Base-by-base conservation (phyloP, 805 yeast genomes). In the Lipomyces anomalus region DNA sequence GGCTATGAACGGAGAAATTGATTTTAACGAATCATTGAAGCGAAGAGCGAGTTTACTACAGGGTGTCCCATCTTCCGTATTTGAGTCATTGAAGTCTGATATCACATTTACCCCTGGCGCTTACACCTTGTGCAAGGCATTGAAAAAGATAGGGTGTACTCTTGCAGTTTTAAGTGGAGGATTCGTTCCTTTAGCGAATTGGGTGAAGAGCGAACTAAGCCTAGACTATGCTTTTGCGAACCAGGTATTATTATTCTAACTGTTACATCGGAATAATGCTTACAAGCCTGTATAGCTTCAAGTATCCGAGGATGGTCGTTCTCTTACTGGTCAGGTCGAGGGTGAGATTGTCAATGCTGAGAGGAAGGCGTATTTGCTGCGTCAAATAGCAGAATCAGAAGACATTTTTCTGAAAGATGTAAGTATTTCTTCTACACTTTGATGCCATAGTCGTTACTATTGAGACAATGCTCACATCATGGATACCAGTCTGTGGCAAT, bases 1-100 rank as follows among this genome's bases (percentile, higher is more conserved):
- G 22, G 97, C 98, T 18, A 92, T 92, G 99, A 89, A 90, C 58
- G 97, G 97, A 22, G 95, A 90, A 61, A 69, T 92, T 17, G 97
- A 92, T 62, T 92, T 92, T 71, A 79, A 76, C 51, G 85, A 84
- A 55, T 85, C 95, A 0, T 69, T 92, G 39, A 70, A 71, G 1
- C 78, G 78, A 61, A 75, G 99, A 46, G 97, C 87, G 6, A 65
- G 68, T 18, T 70, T 92, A n/a, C 71, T 92, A 51, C 79, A 79
- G 61, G 98, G 98, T 3, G 82, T 90, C 22, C 78, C 82, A 43
- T 74, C 86, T 6, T 67, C 74, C 5, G 74, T 92, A 34, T 92
- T 95, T 82, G 86, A 79, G 18, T 84, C 82, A 40, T 72, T 92
- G 57, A 82, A 85, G 62, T 63, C 69, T 26, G 78, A 84, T 61